phyloP scores from a whole-genome alignment of 805 yeast genomes.

The Spathaspora arborariae region DNA sequence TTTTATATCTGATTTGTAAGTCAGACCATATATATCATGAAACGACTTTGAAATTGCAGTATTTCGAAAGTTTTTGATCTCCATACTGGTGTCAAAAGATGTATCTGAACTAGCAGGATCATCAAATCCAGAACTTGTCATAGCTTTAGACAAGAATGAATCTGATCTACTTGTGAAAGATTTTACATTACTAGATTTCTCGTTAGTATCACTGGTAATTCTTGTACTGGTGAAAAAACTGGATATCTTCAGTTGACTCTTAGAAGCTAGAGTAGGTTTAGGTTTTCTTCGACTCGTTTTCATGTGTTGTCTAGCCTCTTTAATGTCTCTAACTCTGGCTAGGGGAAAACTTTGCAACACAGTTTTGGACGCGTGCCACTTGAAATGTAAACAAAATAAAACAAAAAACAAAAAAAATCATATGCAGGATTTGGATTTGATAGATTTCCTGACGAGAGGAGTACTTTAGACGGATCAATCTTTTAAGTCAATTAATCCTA shows the following conservation, averaged over 20 bases:
- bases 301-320: background rate
- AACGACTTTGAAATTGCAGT: slow-evolving; percentile 13
- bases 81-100: slow-evolving; percentile 34
- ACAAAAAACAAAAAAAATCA: background rate
- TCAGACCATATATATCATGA: background rate
- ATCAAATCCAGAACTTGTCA: slow-evolving; percentile 22
- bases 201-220: background rate
- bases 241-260: slow-evolving; percentile 23
- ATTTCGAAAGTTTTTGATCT: slow-evolving; percentile 28
- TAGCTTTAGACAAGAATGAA: slow-evolving; percentile 18
- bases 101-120: slow-evolving; percentile 30
- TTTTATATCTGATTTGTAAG: background rate
- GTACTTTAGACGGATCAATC: too few species aligned
- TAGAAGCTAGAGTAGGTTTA: slow-evolving; percentile 1
- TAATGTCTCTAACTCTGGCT: background rate
- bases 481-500: too few species aligned
- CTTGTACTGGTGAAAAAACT: slow-evolving; percentile 19
- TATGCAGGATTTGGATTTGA: too few species aligned
- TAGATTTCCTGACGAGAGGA: too few species aligned
- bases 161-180: slow-evolving; percentile 13
- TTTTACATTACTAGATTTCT: background rate
- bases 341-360: background rate
- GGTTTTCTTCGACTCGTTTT: background rate
- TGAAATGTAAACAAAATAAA: background rate
- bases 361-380: background rate